Conservation (phyloP, 306 rosid genomes). For the Geum urbanum region DNA sequence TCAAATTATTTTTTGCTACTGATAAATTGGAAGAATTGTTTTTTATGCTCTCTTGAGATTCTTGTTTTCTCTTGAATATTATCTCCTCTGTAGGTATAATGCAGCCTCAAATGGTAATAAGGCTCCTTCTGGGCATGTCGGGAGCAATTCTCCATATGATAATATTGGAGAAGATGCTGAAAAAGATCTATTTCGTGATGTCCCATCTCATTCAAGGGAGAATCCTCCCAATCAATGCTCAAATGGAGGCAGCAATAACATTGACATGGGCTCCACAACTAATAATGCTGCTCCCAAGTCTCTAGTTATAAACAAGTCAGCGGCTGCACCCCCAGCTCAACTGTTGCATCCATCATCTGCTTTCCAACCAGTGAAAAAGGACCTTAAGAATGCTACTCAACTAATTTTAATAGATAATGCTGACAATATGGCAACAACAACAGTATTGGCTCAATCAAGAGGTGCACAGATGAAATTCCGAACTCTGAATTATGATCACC, state of each 20-base stretch:
- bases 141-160: constrained; percentile 57
- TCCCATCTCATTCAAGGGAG: constrained; percentile 56
- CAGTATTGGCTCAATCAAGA: constrained; percentile 43
- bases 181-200: constrained; percentile 44
- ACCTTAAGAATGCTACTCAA: constrained; percentile 33
- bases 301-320: constrained; percentile 42
- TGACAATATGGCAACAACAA: constrained; percentile 30
- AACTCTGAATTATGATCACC: constrained; percentile 36
- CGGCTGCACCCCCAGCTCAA: constrained; percentile 47
- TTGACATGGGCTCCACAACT: constrained; percentile 69
- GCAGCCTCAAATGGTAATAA: constrained; percentile 54
- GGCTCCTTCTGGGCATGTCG: constrained; percentile 54
- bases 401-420: constrained; percentile 35
- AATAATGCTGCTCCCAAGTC: constrained; percentile 51
- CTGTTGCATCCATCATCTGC: constrained; percentile 47
- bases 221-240: constrained; percentile 66
- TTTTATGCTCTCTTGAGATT: constrained; percentile 15
- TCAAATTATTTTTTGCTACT: background rate
- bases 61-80: background rate
- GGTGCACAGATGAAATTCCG: constrained; percentile 36
- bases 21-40: background rate
- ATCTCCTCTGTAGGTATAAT: constrained; percentile 47
- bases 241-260: constrained; percentile 62
- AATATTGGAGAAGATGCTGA: constrained; percentile 45
- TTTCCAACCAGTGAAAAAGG: constrained; percentile 53